phyloP scores from a whole-genome alignment of 805 yeast genomes.

The Saccharomycopsis sp. region DNA sequence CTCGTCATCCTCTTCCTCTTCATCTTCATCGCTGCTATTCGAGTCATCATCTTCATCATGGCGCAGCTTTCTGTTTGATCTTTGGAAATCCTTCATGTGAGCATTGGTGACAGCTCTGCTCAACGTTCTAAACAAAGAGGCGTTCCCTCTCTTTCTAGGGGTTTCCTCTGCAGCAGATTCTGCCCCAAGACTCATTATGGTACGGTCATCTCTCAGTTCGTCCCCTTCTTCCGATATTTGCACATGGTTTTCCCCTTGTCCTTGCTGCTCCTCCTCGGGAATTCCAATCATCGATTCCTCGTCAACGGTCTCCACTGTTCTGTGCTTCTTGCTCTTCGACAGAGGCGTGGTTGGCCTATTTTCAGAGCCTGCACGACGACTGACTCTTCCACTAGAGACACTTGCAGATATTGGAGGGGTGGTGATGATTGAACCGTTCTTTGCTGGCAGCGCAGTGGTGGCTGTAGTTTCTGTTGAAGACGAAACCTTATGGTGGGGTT shows the following conservation, averaged over 20 bases:
- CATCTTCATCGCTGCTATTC: slow-evolving; percentile 20
- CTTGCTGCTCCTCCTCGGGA: neutral
- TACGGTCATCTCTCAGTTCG: neutral
- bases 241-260: neutral
- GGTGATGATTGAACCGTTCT: slow-evolving; percentile 3
- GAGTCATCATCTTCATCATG: slow-evolving; percentile 18
- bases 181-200: slow-evolving; percentile 19
- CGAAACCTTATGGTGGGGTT: slow-evolving; percentile 4
- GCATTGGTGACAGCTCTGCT: slow-evolving; percentile 61
- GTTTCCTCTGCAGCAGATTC: slow-evolving; percentile 18
- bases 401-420: neutral
- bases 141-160: neutral
- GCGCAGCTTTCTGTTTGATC: slow-evolving; percentile 33
- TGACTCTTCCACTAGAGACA: neutral
- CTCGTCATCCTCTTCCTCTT: slow-evolving; percentile 27
- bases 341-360: neutral
- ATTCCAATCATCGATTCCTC: neutral
- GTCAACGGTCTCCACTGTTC: neutral
- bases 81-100: slow-evolving; percentile 80
- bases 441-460: slow-evolving; percentile 21
- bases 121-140: slow-evolving; percentile 35
- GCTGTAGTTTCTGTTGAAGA: slow-evolving; percentile 30
- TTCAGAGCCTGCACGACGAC: neutral
- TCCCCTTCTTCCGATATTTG: neutral
- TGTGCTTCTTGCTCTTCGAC: neutral